Evolutionary conservation across 345 rosid genomes (phyloP).

Genomic region (Eucalyptus erythrocorys): DNA sequence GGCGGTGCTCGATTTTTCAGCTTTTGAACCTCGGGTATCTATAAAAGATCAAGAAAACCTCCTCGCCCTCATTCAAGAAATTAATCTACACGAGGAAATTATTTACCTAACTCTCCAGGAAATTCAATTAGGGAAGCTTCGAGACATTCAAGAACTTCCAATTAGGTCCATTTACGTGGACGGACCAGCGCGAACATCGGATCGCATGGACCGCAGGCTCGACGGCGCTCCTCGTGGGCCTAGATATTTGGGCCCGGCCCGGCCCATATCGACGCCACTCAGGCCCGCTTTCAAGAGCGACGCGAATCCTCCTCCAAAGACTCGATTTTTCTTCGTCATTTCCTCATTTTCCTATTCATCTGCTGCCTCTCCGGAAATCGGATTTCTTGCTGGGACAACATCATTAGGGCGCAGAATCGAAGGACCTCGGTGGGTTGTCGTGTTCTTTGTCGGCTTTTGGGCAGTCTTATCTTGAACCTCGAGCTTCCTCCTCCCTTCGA

Average conservation of each 20-base stretch:
- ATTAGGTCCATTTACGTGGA: neutral
- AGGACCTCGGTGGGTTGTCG: neutral
- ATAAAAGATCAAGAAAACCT: neutral
- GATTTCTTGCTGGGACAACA: neutral
- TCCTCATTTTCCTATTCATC: neutral
- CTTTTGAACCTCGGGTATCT: neutral
- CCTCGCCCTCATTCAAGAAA: neutral
- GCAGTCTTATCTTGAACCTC: neutral
- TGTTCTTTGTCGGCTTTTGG: neutral
- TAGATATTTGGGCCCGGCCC: neutral
- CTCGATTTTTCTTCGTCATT: neutral
- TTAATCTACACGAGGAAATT: neutral
- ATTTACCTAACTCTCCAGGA: neutral
- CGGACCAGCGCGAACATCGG: neutral
- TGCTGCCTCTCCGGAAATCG: neutral
- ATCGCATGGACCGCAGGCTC: neutral
- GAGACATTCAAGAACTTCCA: neutral
- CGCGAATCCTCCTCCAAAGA: neutral
- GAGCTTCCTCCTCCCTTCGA: neutral
- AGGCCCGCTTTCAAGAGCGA: neutral
- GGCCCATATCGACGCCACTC: accelerated
- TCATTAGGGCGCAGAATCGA: neutral
- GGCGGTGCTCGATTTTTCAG: neutral
- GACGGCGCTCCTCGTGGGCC: neutral
- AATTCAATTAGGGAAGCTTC: neutral